Percentiles rank a stretch among this genome's conserved stretches.
Evolutionary conservation across 345 rosid genomes (phyloP).

Genomic region (Dipteronia dyeriana): DNA sequence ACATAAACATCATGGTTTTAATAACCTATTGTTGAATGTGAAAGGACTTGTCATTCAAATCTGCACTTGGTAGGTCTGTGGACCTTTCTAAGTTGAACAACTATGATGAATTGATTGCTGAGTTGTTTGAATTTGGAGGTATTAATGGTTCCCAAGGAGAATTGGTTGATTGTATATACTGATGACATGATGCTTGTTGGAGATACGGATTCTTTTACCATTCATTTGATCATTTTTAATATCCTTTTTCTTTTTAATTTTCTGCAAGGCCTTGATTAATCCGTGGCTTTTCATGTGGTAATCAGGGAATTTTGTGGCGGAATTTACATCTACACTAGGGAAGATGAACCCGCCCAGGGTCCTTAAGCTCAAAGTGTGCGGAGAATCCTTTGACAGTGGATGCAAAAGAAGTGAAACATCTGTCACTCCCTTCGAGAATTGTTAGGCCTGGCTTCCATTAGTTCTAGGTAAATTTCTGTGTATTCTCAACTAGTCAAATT

Average conservation of each 20-base stretch:
- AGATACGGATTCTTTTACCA: conserved; percentile 45
- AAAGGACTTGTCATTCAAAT: conserved; percentile 1
- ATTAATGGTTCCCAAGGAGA: conserved; percentile 53
- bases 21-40: neutral
- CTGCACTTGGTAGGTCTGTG: conserved; percentile 71
- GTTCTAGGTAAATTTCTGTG: conserved; percentile 20
- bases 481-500: neutral
- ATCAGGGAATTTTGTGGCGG: too few relatives aligned
- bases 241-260: too few relatives aligned
- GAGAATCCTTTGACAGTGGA: conserved; percentile 36
- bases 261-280: too few relatives aligned
- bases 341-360: too few relatives aligned
- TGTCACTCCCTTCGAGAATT: conserved; percentile 31
- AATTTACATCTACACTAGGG: too few relatives aligned
- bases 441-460: conserved; percentile 22
- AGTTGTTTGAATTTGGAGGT: conserved; percentile 75
- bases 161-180: conserved; percentile 75
- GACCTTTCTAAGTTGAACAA: conserved; percentile 73
- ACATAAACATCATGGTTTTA: neutral
- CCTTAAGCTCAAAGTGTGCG: conserved; percentile 39
- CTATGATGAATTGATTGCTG: conserved; percentile 66
- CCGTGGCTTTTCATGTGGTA: too few relatives aligned
- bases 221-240: neutral
- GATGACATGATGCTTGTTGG: conserved; percentile 97
- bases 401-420: conserved; percentile 45